These are phyloP conservation scores for Moringa oleifera DNA, from an alignment of 345 rosid species.

Conservation along the genomic window DNA sequence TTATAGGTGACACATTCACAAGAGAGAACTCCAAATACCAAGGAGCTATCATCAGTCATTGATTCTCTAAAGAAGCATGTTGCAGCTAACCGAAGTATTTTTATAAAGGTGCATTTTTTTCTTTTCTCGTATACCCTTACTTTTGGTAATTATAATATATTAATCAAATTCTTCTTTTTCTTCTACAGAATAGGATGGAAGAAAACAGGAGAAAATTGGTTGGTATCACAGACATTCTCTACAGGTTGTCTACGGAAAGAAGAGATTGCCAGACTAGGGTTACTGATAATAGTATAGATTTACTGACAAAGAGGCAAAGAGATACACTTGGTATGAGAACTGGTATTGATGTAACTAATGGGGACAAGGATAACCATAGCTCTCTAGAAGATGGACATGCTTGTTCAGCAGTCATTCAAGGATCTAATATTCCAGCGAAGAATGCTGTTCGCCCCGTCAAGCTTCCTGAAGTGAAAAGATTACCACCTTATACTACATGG, in stretches of 20 bases:
- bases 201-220: slow-evolving; percentile 60
- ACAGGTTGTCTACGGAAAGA: slow-evolving; percentile 51
- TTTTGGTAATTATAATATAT: background rate
- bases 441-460: slow-evolving; percentile 72
- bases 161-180: slow-evolving; percentile 1
- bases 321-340: slow-evolving; percentile 60
- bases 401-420: slow-evolving; percentile 58
- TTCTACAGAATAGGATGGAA: slow-evolving; percentile 68
- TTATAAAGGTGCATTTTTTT: slow-evolving; percentile 54
- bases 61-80: slow-evolving; percentile 65
- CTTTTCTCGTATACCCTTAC: slow-evolving; percentile 13
- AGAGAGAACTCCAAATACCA: slow-evolving; percentile 23
- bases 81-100: slow-evolving; percentile 52
- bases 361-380: slow-evolving; percentile 44
- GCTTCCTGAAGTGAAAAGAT: slow-evolving; percentile 66
- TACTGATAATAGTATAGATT: slow-evolving; percentile 35
- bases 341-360: slow-evolving; percentile 46
- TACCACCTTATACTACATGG: slow-evolving; percentile 97
- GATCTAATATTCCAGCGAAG: slow-evolving; percentile 72
- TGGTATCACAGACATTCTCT: slow-evolving; percentile 48
- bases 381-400: slow-evolving; percentile 53
- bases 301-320: slow-evolving; percentile 71
- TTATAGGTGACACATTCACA: slow-evolving; percentile 24
- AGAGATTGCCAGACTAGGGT: slow-evolving; percentile 30
- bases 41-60: slow-evolving; percentile 52